phyloP scores from a whole-genome alignment of 495 filamentous ascomycete genomes.

The Tirmania nivea region DNA sequence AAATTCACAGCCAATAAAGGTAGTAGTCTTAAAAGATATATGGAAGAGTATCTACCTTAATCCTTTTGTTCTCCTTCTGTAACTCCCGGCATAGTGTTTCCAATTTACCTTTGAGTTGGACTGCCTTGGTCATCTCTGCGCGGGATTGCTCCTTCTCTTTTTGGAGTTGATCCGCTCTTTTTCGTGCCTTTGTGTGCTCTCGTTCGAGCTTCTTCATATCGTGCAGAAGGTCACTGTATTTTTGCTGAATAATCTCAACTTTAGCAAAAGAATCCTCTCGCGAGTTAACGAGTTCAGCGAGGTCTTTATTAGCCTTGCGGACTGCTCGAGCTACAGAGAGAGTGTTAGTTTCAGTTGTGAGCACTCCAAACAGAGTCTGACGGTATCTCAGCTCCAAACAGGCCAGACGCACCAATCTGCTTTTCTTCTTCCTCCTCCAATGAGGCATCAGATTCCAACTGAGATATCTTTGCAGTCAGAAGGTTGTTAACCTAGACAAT shows the following conservation, averaged over 20 bases:
- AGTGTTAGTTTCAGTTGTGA: background rate
- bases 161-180: slow-evolving; percentile 79
- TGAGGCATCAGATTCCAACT: slow-evolving; percentile 77
- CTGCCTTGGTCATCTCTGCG: slow-evolving; percentile 68
- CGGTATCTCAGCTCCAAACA: background rate
- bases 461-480: slow-evolving; percentile 79
- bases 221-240: slow-evolving; percentile 70
- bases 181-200: slow-evolving; percentile 86
- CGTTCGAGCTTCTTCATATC: slow-evolving; percentile 91
- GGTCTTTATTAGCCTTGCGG: slow-evolving; percentile 76
- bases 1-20: background rate
- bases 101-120: slow-evolving; percentile 73
- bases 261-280: slow-evolving; percentile 25
- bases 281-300: slow-evolving; percentile 18
- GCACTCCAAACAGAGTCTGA: slow-evolving; percentile 5
- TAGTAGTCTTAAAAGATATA: background rate
- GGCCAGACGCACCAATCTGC: slow-evolving; percentile 60
- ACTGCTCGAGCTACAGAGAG: slow-evolving; percentile 52
- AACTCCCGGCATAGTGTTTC: slow-evolving; percentile 86
- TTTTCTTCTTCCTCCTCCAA: slow-evolving; percentile 87
- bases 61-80: slow-evolving; percentile 85
- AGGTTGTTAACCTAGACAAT: slow-evolving; percentile 34
- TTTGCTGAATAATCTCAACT: slow-evolving; percentile 72
- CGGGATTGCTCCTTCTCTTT: slow-evolving; percentile 85
- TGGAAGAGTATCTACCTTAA: slow-evolving; percentile 44